phyloP scores from a whole-genome alignment of 805 yeast species.

The Candida tibetensis region DNA sequence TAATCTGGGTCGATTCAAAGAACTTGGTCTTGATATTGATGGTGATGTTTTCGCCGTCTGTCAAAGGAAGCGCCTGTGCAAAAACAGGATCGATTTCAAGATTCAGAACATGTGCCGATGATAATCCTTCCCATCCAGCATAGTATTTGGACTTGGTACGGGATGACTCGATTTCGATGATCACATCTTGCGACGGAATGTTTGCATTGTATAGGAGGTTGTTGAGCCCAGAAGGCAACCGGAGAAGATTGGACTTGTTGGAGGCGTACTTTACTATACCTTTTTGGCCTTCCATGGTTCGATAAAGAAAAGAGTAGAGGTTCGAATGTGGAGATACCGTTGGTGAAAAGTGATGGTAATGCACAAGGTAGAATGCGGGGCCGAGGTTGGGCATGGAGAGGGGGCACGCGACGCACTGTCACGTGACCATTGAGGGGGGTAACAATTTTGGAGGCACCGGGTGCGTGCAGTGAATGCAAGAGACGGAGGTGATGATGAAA shows the following conservation, averaged over 20 bases:
- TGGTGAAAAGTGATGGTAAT: background rate
- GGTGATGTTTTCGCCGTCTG: constrained; percentile 37
- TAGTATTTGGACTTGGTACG: constrained; percentile 30
- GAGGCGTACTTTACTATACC: constrained; percentile 29
- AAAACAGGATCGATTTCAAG: constrained; percentile 69
- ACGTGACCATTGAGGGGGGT: background rate
- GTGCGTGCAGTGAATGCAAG: too few relatives aligned
- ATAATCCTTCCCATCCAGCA: constrained; percentile 70
- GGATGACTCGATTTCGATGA: constrained; percentile 43
- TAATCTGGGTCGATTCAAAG: constrained; percentile 58
- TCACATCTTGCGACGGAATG: constrained; percentile 56
- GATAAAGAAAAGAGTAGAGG: background rate
- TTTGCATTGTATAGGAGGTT: constrained; percentile 48
- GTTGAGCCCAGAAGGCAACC: constrained; percentile 50
- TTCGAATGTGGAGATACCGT: too few relatives aligned
- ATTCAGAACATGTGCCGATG: constrained; percentile 26
- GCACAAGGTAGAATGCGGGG: background rate
- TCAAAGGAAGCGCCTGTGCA: constrained; percentile 50
- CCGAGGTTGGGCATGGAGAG: constrained; percentile 1
- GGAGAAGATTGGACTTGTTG: constrained; percentile 49
- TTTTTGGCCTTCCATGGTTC: constrained; percentile 35
- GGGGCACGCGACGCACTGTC: too few relatives aligned
- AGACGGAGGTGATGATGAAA: too few relatives aligned
- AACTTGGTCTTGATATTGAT: constrained; percentile 47
- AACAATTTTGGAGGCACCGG: too few relatives aligned